phyloP scores from a whole-genome alignment of 345 rosid species.

The Salix koriyanagi region DNA sequence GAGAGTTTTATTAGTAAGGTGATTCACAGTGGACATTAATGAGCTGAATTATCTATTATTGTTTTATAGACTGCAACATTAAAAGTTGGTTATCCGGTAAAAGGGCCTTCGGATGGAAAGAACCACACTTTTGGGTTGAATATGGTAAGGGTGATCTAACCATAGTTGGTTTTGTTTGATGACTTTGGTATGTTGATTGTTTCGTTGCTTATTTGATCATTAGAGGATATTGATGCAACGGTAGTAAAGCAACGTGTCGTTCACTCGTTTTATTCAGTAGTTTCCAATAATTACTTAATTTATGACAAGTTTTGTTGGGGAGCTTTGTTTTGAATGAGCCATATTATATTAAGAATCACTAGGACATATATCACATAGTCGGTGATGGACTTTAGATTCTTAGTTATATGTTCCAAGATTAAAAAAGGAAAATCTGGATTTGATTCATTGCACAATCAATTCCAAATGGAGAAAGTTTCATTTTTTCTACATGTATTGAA shows the following conservation, averaged over 20 bases:
- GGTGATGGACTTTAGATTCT: constrained; percentile 1
- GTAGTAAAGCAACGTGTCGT: neutral
- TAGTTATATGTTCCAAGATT: neutral
- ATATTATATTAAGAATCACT: neutral
- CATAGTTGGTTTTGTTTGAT: neutral
- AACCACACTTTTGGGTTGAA: neutral
- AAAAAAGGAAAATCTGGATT: neutral
- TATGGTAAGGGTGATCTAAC: constrained; percentile 12
- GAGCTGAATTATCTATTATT: neutral
- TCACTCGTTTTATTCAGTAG: neutral
- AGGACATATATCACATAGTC: neutral
- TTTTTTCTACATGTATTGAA: neutral
- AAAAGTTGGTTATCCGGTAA: neutral
- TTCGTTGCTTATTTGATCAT: neutral
- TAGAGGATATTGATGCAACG: neutral
- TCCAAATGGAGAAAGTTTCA: neutral
- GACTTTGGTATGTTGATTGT: neutral
- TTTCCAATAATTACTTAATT: neutral
- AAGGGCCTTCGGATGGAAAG: constrained; percentile 14
- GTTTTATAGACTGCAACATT: constrained; percentile 4
- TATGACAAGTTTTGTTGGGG: neutral
- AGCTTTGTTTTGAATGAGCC: neutral
- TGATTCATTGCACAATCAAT: neutral
- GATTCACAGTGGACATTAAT: neutral
- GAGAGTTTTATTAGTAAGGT: neutral